These are phyloP conservation scores for Botrytis tulipae DNA, from an alignment of 2,329 filamentous ascomycete species.

Conservation along the genomic window DNA sequence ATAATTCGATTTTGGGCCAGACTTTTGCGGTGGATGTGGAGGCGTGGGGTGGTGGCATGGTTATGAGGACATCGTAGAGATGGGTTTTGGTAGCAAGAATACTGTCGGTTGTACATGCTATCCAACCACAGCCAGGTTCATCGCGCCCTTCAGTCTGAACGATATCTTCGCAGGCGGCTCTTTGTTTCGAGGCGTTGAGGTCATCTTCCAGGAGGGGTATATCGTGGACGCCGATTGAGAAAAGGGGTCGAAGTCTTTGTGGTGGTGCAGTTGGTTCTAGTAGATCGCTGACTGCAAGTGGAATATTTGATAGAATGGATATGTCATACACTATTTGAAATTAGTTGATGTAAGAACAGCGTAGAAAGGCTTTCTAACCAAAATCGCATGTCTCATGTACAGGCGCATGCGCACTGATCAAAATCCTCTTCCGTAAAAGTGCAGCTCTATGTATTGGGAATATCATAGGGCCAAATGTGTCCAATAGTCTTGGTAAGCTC, in stretches of 20 bases:
- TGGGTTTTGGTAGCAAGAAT: slow-evolving; percentile 83
- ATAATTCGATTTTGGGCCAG: slow-evolving; percentile 75
- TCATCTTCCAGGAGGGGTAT: slow-evolving; percentile 73
- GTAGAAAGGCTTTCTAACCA: slow-evolving; percentile 52
- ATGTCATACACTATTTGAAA: slow-evolving; percentile 76
- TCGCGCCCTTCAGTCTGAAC: slow-evolving; percentile 42
- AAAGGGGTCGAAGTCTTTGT: slow-evolving; percentile 75
- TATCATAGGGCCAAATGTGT: slow-evolving; percentile 84
- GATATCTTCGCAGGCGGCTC: slow-evolving; percentile 33
- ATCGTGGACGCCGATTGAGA: slow-evolving; percentile 90
- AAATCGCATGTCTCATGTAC: slow-evolving; percentile 86
- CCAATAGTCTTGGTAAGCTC: slow-evolving; percentile 73
- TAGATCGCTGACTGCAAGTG: slow-evolving; percentile 67
- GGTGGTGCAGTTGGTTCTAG: slow-evolving; percentile 62
- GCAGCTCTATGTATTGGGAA: slow-evolving; percentile 90
- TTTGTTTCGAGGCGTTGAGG: slow-evolving; percentile 47
- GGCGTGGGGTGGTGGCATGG: slow-evolving; percentile 65
- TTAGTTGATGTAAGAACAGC: slow-evolving; percentile 19
- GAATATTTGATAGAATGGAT: slow-evolving; percentile 88
- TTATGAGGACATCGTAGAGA: slow-evolving; percentile 87
- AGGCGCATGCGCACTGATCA: slow-evolving; percentile 82
- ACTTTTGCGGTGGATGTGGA: slow-evolving; percentile 57
- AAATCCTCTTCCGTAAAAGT: slow-evolving; percentile 79
- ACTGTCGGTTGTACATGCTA: slow-evolving; percentile 93
- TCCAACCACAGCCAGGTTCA: slow-evolving; percentile 67